These are phyloP conservation scores for Lentinula guzmanii DNA, from an alignment of 768 basidiomycete genomes.

Conservation along the genomic window DNA sequence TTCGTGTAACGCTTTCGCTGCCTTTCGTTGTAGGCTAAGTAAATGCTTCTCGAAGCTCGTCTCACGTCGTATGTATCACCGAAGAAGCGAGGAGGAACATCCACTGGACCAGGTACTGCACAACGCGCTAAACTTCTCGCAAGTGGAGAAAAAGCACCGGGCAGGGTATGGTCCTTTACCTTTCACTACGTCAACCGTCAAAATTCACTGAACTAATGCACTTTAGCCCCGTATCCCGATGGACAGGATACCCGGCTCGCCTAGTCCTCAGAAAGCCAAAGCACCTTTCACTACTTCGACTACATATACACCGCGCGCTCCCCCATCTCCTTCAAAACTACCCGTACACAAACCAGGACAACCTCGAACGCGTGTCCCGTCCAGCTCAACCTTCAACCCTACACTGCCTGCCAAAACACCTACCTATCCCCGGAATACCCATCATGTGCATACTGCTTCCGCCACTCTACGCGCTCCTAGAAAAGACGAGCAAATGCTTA, in stretches of 20 bases:
- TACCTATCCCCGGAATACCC: slow-evolving; percentile 34
- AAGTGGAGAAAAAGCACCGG: slow-evolving; percentile 35
- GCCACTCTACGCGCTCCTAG: slow-evolving; percentile 58
- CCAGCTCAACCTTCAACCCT: slow-evolving; percentile 69
- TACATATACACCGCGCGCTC: slow-evolving; percentile 19
- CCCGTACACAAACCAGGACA: slow-evolving; percentile 21
- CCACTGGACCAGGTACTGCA: slow-evolving; percentile 47
- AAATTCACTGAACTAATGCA: background rate
- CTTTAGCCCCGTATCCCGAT: slow-evolving; percentile 21
- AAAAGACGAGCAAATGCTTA: slow-evolving; percentile 72
- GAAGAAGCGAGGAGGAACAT: slow-evolving; percentile 45
- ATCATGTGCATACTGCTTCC: slow-evolving; percentile 16
- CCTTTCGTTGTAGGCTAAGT: slow-evolving; percentile 7
- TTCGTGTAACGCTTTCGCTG: slow-evolving; percentile 22
- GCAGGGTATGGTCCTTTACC: slow-evolving; percentile 21
- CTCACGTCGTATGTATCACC: slow-evolving; percentile 36
- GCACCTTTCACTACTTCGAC: slow-evolving; percentile 35
- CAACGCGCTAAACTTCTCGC: slow-evolving; percentile 38
- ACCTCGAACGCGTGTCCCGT: slow-evolving; percentile 39
- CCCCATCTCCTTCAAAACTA: slow-evolving; percentile 48
- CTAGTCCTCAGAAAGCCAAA: slow-evolving; percentile 41
- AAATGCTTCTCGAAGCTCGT: slow-evolving; percentile 30
- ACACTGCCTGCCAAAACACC: slow-evolving; percentile 52
- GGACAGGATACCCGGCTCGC: slow-evolving; percentile 20
- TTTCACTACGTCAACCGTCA: background rate